phyloP scores from a whole-genome alignment of 352 stramenopile genomes.

The Pythium pyrilobum region DNA sequence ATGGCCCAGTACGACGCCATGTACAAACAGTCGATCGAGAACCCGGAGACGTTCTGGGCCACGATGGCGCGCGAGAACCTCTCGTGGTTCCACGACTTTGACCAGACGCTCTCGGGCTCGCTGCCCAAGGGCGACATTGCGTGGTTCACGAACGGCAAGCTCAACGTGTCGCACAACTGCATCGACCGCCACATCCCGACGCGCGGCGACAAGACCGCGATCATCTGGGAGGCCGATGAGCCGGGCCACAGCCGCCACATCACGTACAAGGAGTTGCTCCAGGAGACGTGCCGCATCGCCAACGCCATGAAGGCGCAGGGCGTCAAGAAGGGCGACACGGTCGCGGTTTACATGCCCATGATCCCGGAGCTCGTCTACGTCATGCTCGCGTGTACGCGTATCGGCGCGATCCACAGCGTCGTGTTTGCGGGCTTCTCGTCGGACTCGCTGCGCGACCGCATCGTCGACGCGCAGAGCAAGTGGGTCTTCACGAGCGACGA shows the following conservation, averaged over 20 bases:
- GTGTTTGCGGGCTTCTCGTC: conserved; percentile 96
- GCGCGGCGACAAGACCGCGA: conserved; percentile 87
- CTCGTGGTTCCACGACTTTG: conserved; percentile 93
- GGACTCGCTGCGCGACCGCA: conserved; percentile 93
- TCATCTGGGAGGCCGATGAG: conserved; percentile 98
- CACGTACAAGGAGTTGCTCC: conserved; percentile 90
- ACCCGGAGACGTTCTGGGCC: conserved; percentile 92
- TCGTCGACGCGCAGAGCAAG: conserved; percentile 86
- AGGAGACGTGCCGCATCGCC: conserved; percentile 89
- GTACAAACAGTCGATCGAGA: conserved; percentile 84
- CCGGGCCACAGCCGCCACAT: conserved; percentile 85
- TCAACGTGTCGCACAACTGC: conserved; percentile 94
- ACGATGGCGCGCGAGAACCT: conserved; percentile 85
- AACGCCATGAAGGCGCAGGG: conserved; percentile 93
- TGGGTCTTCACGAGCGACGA: conserved; percentile 95
- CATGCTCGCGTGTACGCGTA: conserved; percentile 97
- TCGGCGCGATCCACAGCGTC: conserved; percentile 95
- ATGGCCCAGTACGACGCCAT: conserved; percentile 75
- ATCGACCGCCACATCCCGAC: conserved; percentile 92
- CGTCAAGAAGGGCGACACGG: conserved; percentile 90
- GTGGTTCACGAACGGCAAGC: conserved; percentile 95
- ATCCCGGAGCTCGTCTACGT: conserved; percentile 96
- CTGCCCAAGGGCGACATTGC: conserved; percentile 90
- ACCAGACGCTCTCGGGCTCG: conserved; percentile 76
- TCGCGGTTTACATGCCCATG: conserved; percentile 99